A percentile compares a stretch with the other conserved stretches of the same genome.
Evolutionary conservation across 1,284 basidiomycete genomes (phyloP).

Genomic region (Rhodotorula sp.): DNA sequence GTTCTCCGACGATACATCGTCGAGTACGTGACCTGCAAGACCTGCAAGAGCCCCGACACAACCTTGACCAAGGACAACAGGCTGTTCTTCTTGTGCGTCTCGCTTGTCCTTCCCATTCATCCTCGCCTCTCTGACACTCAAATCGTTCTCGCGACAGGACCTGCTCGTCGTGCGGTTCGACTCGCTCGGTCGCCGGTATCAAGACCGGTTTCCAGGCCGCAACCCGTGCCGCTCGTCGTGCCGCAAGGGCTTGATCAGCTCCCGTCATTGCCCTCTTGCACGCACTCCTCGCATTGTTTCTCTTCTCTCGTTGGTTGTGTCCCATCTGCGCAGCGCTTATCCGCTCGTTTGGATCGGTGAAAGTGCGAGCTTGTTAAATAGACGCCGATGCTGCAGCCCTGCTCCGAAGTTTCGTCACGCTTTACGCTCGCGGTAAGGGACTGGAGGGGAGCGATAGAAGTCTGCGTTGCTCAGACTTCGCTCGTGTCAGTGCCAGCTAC

Average conservation of each 20-base stretch:
- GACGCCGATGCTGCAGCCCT: too few relatives aligned
- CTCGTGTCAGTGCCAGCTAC: too few relatives aligned
- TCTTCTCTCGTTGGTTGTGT: too few relatives aligned
- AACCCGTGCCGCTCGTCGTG: constrained; percentile 21
- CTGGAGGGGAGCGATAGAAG: too few relatives aligned
- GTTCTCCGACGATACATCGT: constrained; percentile 94
- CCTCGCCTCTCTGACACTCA: constrained; percentile 55
- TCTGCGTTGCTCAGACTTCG: too few relatives aligned
- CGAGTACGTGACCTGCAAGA: constrained; percentile 99
- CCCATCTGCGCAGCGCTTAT: too few relatives aligned
- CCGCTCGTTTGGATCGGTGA: too few relatives aligned
- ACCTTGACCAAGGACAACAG: constrained; percentile 95
- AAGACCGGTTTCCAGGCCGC: constrained; percentile 79
- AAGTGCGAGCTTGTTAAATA: too few relatives aligned
- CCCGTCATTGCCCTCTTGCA: too few relatives aligned
- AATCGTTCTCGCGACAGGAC: constrained; percentile 44
- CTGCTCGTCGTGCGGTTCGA: constrained; percentile 53
- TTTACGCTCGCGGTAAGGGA: too few relatives aligned
- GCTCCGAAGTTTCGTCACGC: too few relatives aligned
- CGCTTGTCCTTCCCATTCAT: constrained; percentile 67
- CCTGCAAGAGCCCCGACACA: constrained; percentile 98
- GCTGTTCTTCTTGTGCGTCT: constrained; percentile 85
- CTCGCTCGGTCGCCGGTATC: constrained; percentile 88
- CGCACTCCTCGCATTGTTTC: too few relatives aligned
- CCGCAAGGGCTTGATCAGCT: constrained; percentile 5